phyloP scores from a whole-genome alignment of 192 early-diverging fungal genomes.

The Coemansia erecta region DNA sequence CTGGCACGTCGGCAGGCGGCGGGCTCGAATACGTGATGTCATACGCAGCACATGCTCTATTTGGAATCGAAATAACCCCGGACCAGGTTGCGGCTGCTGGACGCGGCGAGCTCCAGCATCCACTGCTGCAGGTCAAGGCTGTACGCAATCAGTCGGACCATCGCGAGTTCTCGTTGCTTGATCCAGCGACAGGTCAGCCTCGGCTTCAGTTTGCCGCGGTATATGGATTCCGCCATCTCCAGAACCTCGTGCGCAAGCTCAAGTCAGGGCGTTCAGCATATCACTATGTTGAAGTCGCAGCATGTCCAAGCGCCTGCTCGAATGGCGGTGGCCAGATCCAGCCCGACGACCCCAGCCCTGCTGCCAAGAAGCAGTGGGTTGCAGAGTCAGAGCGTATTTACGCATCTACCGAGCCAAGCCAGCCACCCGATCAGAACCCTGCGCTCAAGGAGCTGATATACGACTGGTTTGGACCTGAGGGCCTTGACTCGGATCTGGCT shows the following conservation, averaged over 20 bases:
- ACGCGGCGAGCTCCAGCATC: constrained; percentile 38
- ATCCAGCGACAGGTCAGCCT: constrained; percentile 52
- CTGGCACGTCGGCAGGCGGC: constrained; percentile 88
- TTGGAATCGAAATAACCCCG: constrained; percentile 62
- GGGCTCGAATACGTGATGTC: constrained; percentile 85
- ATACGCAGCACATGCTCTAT: constrained; percentile 76
- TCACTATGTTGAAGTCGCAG: constrained; percentile 96
- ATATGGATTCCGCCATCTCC: constrained; percentile 97
- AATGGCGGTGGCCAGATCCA: constrained; percentile 97
- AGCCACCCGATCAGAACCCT: constrained; percentile 67
- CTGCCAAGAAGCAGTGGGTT: constrained; percentile 75
- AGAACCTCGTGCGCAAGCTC: constrained; percentile 96
- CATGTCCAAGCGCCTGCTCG: constrained; percentile 95
- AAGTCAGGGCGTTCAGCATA: constrained; percentile 73
- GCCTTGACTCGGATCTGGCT: constrained; percentile 61
- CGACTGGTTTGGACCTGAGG: constrained; percentile 75
- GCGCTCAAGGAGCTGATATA: constrained; percentile 62
- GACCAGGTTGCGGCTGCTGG: constrained; percentile 53
- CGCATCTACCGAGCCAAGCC: constrained; percentile 46
- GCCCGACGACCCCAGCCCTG: constrained; percentile 46
- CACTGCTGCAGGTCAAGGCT: constrained; percentile 59
- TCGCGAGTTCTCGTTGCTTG: constrained; percentile 62
- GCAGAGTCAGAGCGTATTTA: constrained; percentile 67
- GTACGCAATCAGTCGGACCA: constrained; percentile 82
- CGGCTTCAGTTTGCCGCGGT: constrained; percentile 79